phyloP scores from a whole-genome alignment of 2,329 filamentous ascomycete genomes.

The Neonectria magnoliae region DNA sequence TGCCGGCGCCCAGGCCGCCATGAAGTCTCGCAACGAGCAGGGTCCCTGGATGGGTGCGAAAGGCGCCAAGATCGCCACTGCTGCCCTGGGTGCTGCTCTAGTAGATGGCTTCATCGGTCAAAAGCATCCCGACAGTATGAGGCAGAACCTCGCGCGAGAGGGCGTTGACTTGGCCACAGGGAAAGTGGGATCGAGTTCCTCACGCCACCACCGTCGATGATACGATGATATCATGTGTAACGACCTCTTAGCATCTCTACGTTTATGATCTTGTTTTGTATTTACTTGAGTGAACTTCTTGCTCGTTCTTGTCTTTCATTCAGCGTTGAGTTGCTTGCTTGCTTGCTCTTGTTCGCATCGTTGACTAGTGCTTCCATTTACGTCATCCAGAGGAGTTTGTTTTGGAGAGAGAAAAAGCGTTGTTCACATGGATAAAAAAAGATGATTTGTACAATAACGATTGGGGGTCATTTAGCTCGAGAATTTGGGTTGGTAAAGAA shows the following conservation, averaged over 20 bases:
- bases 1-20: constrained; percentile 60
- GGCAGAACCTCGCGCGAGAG: constrained; percentile 40
- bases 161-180: constrained; percentile 39
- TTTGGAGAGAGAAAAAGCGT: background rate
- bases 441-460: background rate
- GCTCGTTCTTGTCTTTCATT: background rate
- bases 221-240: background rate
- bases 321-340: background rate
- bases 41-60: constrained; percentile 60
- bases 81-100: constrained; percentile 59
- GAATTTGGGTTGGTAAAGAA: background rate
- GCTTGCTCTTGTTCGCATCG: background rate
- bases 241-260: background rate
- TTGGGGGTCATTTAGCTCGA: background rate
- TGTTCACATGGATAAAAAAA: background rate
- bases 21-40: constrained; percentile 56
- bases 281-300: background rate
- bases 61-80: constrained; percentile 59
- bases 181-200: constrained; percentile 22
- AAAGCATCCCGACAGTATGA: constrained; percentile 43
- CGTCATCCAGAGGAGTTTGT: background rate
- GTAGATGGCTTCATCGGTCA: constrained; percentile 57
- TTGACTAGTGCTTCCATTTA: background rate
- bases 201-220: constrained; percentile 15
- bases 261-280: background rate